Evolutionary conservation across 2,329 filamentous ascomycete genomes (phyloP), one percentile per base, ranked within the genome.

Genomic region (Monilinia aucupariae): DNA sequence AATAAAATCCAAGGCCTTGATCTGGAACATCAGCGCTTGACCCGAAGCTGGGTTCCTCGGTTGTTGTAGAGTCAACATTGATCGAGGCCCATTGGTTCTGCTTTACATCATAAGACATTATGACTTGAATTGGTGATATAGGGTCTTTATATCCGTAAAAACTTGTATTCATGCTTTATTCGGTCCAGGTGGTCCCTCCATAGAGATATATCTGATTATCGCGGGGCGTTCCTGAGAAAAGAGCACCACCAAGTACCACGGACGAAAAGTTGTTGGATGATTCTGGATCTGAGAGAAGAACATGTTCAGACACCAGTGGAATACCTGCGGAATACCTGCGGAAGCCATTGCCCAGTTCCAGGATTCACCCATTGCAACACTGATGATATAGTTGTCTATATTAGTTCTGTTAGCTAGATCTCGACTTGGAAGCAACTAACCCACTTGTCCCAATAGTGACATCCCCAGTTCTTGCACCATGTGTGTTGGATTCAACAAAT

Each of bases 1-100:
- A 64, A 27, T 67, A 70, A 48, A 70, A 70, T 2, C 61, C 65
- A 17, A 67, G 48, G 2, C 65, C 64, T n/a, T 56, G 56, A 20
- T 65, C 61, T 20, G 65, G 61, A 9, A 65, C 41, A 20, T 63
- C 62, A 25, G 64, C 63, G 9, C 54, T 60, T 3, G 61, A 39
- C 12, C 65, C 65, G 27, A 45, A 62, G 22, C 61, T 62, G 12
- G 65, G 55, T 27, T 64, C 65, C n/a, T 62, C 34, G 4, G 56
- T 27, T 27, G 34, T 48, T 4, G 48, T 47, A 30, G 52, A 43
- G 15, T 37, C 22, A 25, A 58, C 5, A 41, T 50, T 25, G 25
- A 62, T 49, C 12, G 52, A 43, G 4, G 30, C 20, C 60, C 60
- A 62, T 50, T 37, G 32, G 6, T 62, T 56, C 22, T 49, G 52